Evolutionary conservation across 2,329 filamentous ascomycete species (phyloP).

Genomic region (Exophiala viscosa): DNA sequence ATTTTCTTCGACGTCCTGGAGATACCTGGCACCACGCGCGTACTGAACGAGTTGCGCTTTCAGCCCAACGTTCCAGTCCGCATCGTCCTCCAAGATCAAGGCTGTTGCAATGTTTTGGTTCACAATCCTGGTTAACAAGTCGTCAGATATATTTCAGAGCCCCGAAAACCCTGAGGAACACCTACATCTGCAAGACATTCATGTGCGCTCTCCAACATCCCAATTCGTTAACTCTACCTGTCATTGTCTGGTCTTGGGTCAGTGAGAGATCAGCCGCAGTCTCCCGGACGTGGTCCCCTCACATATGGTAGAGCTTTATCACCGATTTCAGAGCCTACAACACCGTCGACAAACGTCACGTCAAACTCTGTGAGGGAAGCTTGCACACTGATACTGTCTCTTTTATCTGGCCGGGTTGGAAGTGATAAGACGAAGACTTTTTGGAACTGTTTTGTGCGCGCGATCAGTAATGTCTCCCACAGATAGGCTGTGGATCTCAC

Average conservation of each 20-base stretch:
- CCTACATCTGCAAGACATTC: slow-evolving; percentile 31
- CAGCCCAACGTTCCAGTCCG: slow-evolving; percentile 55
- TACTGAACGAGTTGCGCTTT: slow-evolving; percentile 45
- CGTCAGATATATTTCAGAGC: neutral
- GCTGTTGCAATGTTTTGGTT: slow-evolving; percentile 44
- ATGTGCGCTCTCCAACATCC: slow-evolving; percentile 43
- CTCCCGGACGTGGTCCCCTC: neutral
- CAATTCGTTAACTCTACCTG: slow-evolving; percentile 39
- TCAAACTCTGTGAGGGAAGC: slow-evolving; percentile 37
- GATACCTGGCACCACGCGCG: slow-evolving; percentile 30
- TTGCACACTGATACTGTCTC: slow-evolving; percentile 45
- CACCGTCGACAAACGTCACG: slow-evolving; percentile 5
- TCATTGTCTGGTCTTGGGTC: neutral
- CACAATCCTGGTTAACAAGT: slow-evolving; percentile 33
- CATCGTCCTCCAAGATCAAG: slow-evolving; percentile 55
- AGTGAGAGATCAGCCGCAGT: neutral
- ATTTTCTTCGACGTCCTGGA: slow-evolving; percentile 27
- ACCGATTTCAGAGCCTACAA: neutral
- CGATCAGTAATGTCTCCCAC: no score
- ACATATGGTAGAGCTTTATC: slow-evolving; percentile 32
- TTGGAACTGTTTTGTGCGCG: slow-evolving; percentile 1
- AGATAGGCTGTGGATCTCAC: no score
- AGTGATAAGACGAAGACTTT: slow-evolving; percentile 48
- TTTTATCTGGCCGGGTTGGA: slow-evolving; percentile 47
- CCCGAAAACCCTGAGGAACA: neutral